Base-by-base conservation (phyloP, 2,329 filamentous ascomycete species). In the Calonectria pauciramosa region DNA sequence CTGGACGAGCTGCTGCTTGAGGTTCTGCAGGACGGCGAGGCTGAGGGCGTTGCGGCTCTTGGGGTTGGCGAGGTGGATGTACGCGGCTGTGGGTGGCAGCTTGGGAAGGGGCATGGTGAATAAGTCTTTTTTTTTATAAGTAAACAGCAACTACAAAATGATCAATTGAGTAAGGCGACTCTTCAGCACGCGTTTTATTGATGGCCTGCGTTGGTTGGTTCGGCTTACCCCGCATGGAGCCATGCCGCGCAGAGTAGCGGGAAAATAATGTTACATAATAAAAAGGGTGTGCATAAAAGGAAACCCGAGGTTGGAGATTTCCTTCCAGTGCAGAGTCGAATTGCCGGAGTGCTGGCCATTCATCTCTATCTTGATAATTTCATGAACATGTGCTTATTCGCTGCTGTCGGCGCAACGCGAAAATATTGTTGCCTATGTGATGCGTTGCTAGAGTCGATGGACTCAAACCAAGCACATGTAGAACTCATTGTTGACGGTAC, bases 11-110 rank as follows among this genome's bases (percentile, higher is more conserved):
- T 81, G 79, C 9, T 26, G 11, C 30, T 81, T 81, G 2, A 81
- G 60, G 20, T 77, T 74, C 47, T 69, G 73, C 7, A 81, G 30
- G 0, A 80, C 64, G 0, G 65, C 18, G 3, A 81, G 52, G 23
- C 78, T 81, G 9, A 81, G 34, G 7, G 79, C 79, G n/a, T 81
- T 81, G 23, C 79, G 76, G 3, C 63, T 77, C 8, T 74, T 20
- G 0, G 79, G 79, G 23, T 81, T 80, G 59, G 44, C 70, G 3
- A 81, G 70, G 0, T 51, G 75, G 18, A 81, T 77, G 47, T 81
- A 81, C 1, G 78, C 72, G 5, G 66, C 76, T 32, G 60, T 49
- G 0, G 68, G 36, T 1, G 79, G 79, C 0, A 81, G 68, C 14
- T 78, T 79, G 0, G 77, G 79, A 6, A 81, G 44, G 20, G 26